Evolutionary conservation across 129 eudicot species (phyloP), one percentile per base, ranked within the genome.

Genomic region (Flaveria sonorensis): DNA sequence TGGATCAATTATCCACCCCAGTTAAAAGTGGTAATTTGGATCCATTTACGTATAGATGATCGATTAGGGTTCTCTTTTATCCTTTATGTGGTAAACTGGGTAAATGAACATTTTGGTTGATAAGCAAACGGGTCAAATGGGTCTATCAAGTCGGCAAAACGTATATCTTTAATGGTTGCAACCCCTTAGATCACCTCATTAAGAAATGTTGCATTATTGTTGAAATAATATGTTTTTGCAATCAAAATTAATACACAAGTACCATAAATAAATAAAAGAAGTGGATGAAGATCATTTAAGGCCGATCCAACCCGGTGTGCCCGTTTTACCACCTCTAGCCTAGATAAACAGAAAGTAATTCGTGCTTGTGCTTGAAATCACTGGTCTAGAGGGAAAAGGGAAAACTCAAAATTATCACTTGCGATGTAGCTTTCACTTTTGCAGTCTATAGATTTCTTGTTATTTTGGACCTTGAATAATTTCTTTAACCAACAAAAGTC

Each of bases 401-500:
- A 4, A 32, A 32, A 32, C 39, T 32, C 39, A 32, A 32, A 32
- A 32, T 4, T 32, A 26, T 26, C 30, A 26, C 30, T 26, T 26
- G 30, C 19, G 19, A 50, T 50, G 55, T 14, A 50, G 57, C 21
- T 69, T 78, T 59, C 52, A 18, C 14, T 59, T 59, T 59, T 43
- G 63, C 32, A 56, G 16, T 70, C 47, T 30, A 78, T 28, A 26
- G 2, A 12, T 18, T 18, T 45, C 28, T 47, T 52, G 5, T 52
- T 52, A 4, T 18, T 60, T 60, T 30, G 71, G 14, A 70, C 62
- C 20, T 46, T 46, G 36, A 61, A 13, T 61, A 61, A 61, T 23
- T 61, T 61, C 67, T 23, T 23, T 59, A 65, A 71, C 56, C 46
- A 57, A 39, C 7, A 15, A 50, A 61, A 71, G 71, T 79, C 55